Evolutionary conservation across 768 basidiomycete genomes (phyloP).

Genomic region (Termitomyces sp.): DNA sequence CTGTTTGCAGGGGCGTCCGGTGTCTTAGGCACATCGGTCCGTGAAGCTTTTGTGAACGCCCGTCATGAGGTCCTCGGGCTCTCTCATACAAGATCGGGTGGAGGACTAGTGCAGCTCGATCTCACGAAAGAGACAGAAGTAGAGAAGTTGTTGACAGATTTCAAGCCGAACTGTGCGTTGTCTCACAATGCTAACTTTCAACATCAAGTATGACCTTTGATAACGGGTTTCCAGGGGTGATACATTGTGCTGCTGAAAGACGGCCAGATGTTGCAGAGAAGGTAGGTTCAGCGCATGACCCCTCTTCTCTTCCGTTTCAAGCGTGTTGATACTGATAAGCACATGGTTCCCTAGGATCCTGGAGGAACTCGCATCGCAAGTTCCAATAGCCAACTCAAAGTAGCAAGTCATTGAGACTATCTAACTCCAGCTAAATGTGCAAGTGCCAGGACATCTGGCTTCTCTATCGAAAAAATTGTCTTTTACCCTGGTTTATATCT

Average conservation of each 20-base stretch:
- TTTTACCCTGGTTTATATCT: conserved; percentile 86
- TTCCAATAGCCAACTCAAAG: not conserved
- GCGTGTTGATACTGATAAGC: conserved; percentile 1
- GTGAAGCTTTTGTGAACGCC: conserved; percentile 53
- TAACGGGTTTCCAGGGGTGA: conserved; percentile 54
- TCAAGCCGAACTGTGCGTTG: conserved; percentile 68
- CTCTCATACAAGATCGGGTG: conserved; percentile 64
- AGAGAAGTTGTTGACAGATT: conserved; percentile 48
- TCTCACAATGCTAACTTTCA: not conserved
- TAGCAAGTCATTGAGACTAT: not conserved
- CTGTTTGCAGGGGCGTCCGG: conserved; percentile 80
- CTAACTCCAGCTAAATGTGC: conserved; percentile 66
- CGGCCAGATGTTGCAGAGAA: conserved; percentile 92
- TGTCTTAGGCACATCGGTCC: conserved; percentile 80
- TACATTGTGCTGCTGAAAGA: conserved; percentile 95
- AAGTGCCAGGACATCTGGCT: conserved; percentile 72
- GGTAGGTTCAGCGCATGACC: conserved; percentile 35
- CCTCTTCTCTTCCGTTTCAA: not conserved
- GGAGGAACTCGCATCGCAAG: conserved; percentile 60
- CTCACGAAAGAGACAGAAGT: conserved; percentile 58
- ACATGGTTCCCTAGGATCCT: conserved; percentile 49
- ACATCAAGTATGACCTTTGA: not conserved
- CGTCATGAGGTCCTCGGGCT: conserved; percentile 57
- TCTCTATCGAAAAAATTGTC: conserved; percentile 54
- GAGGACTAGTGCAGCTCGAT: conserved; percentile 58